Conservation (phyloP, 2,329 filamentous ascomycete genomes). For the Rhynchosporium graminicola region DNA sequence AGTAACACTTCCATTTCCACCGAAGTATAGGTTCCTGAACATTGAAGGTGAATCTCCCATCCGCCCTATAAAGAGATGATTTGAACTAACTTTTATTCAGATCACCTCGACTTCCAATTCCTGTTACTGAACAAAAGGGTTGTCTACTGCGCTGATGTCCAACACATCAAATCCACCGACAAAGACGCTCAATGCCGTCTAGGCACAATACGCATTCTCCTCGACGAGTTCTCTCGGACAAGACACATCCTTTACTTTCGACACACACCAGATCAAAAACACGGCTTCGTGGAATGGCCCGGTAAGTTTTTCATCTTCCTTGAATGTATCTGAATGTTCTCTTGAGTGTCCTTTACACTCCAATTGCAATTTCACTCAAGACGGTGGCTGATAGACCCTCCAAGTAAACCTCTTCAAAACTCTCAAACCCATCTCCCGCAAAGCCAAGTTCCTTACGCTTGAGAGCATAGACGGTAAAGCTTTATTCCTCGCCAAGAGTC, state of each 20-base stretch:
- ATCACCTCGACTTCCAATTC: constrained; percentile 28
- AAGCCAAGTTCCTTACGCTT: constrained; percentile 21
- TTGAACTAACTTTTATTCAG: constrained; percentile 7
- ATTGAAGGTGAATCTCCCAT: constrained; percentile 22
- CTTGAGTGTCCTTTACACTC: too few relatives aligned
- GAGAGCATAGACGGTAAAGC: constrained; percentile 24
- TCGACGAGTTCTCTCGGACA: constrained; percentile 20
- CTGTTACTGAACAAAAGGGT: constrained; percentile 27
- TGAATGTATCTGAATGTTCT: background rate
- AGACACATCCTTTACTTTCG: constrained; percentile 30
- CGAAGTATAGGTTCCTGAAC: constrained; percentile 29
- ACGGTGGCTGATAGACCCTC: background rate
- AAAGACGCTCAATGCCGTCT: constrained; percentile 24
- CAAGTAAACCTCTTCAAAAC: constrained; percentile 27
- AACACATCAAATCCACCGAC: constrained; percentile 24
- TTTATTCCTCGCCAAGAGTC: constrained; percentile 16
- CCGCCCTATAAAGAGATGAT: background rate
- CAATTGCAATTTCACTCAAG: too few relatives aligned
- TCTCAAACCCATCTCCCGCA: constrained; percentile 22
- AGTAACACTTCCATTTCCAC: constrained; percentile 12
- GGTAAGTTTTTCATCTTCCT: constrained; percentile 14
- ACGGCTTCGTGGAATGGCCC: constrained; percentile 32
- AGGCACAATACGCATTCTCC: constrained; percentile 29
- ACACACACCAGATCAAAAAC: constrained; percentile 26
- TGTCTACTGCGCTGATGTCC: constrained; percentile 21